Evolutionary conservation across 148 eudicot genomes (phyloP), one percentile per base, ranked within the genome.

Genomic region (Dianthus caryophyllus): DNA sequence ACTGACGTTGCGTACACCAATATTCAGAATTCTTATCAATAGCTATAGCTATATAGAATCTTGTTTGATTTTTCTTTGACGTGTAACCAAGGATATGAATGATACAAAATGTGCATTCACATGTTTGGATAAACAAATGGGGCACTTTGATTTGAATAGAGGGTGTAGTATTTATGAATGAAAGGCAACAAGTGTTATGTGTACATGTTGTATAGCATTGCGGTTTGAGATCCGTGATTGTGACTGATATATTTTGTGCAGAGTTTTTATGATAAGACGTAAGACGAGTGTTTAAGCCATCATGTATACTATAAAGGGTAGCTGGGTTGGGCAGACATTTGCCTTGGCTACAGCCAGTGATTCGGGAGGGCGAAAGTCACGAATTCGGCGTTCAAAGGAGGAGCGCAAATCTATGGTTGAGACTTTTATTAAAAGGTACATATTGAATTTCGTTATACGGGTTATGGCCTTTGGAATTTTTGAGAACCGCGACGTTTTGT

Each of bases 301-400:
- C 27, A 93, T 93, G 98, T 80, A 93, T 76, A 75, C 82, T 31
- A 15, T 80, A 33, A 87, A 79, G 72, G 90, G 85, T 46, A 71
- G 80, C 26, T 89, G 88, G 94, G 81, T 75, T 73, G 95, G 94
- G 74, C 91, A 83, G 75, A 79, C 95, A 69, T 85, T 84, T 81
- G 96, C 95, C 68, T 69, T 84, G 29, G 84, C 96, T 20, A 66
- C 83, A 53, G 27, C 77, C 58, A 78, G 78, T 79, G 92, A 89
- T 49, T 76, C 87, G 46, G 85, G 79, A 20, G 91, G 80, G 26
- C 85, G 66, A 77, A 93, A 79, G 70, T 57, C 96, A 1, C 77
- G 96, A 33, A 79, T 77, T 70, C 80, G 96, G 43, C 96, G 88
- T 49, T 93, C 98, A 0, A 93, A 93, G 75, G 96, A 93, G 79